Conservation (phyloP, 139 green algal genomes). For the Nannochloris sp. region DNA sequence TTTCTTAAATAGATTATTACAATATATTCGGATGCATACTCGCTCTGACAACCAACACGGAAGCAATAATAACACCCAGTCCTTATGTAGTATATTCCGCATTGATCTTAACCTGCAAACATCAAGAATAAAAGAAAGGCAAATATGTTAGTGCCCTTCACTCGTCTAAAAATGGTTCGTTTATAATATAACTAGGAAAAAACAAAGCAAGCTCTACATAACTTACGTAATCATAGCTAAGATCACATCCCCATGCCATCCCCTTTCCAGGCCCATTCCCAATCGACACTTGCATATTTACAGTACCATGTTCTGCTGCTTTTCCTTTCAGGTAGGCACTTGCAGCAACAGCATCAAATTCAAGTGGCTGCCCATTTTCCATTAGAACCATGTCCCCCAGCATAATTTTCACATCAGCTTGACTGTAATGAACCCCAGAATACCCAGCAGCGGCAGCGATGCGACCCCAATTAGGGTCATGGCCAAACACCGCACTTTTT, state of each 20-base stretch:
- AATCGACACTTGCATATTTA: conserved; percentile 40
- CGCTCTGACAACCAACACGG: too few relatives aligned
- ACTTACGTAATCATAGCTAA: conserved; percentile 78
- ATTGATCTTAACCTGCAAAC: conserved; percentile 85
- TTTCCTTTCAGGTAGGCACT: conserved; percentile 82
- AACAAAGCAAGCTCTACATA: too few relatives aligned
- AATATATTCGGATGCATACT: too few relatives aligned
- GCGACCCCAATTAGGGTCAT: conserved; percentile 98
- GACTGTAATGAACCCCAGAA: conserved; percentile 80
- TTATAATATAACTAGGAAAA: too few relatives aligned
- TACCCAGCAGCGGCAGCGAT: conserved; percentile 92
- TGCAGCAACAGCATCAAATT: conserved; percentile 80
- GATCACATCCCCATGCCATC: conserved; percentile 78
- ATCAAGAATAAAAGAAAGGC: not conserved
- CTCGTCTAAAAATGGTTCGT: too few relatives aligned
- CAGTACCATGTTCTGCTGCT: conserved; percentile 74
- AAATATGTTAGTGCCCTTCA: too few relatives aligned
- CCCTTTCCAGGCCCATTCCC: conserved; percentile 56
- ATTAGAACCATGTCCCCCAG: conserved; percentile 83
- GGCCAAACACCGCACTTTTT: conserved; percentile 92
- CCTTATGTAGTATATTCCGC: conserved; percentile 78
- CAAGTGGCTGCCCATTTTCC: conserved; percentile 86
- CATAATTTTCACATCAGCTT: conserved; percentile 67
- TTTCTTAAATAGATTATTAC: too few relatives aligned
- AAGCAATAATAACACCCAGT: too few relatives aligned